Percentiles rank a stretch among this genome's conserved stretches.
phyloP scores from a whole-genome alignment of 192 early-diverging fungal species.

The Paraglomus brasilianum region DNA sequence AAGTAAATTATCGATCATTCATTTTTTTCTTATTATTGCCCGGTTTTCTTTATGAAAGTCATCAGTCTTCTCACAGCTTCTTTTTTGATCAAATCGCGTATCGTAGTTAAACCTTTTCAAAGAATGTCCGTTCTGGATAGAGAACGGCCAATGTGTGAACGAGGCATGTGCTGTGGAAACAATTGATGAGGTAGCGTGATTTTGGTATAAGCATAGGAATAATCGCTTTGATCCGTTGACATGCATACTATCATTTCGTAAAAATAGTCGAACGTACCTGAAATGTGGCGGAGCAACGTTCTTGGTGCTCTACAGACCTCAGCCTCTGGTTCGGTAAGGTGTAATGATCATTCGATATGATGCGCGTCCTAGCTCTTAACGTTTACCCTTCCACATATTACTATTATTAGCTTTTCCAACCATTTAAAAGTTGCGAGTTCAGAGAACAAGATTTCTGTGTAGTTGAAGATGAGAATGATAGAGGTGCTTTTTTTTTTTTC shows the following conservation, averaged over 20 bases:
- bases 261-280: conserved; percentile 41
- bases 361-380: too few species aligned
- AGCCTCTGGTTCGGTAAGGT: conserved; percentile 45
- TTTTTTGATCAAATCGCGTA: background rate
- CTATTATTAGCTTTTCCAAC: conserved; percentile 55
- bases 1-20: conserved; percentile 45
- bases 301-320: conserved; percentile 74
- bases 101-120: conserved; percentile 64
- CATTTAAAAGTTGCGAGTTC: conserved; percentile 56
- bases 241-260: conserved; percentile 20
- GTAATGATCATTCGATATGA: background rate
- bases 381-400: too few species aligned
- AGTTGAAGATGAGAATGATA: conserved; percentile 74
- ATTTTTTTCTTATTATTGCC: conserved; percentile 3
- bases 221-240: conserved; percentile 33
- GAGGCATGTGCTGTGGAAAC: conserved; percentile 69
- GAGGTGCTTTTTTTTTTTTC: too few species aligned
- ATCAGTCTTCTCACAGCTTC: background rate
- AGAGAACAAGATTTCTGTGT: conserved; percentile 85
- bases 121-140: conserved; percentile 75
- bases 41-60: background rate
- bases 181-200: conserved; percentile 52
- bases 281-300: conserved; percentile 47
- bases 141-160: conserved; percentile 60
- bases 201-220: conserved; percentile 32